Evolutionary conservation across 768 basidiomycete species (phyloP).

Genomic region (Tricholomella constricta): DNA sequence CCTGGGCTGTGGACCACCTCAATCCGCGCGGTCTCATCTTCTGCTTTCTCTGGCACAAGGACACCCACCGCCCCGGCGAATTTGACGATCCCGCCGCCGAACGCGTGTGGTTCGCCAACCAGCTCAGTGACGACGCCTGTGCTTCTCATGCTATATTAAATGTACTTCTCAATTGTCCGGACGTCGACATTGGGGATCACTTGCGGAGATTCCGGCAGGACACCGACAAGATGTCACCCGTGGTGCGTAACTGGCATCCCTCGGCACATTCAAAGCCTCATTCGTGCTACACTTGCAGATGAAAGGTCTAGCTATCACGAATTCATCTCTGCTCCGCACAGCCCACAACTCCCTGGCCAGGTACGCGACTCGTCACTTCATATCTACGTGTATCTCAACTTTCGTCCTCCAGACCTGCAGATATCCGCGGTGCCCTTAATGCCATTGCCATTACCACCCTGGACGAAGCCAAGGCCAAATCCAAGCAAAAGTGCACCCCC

Average conservation of each 20-base stretch:
- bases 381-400: conserved; percentile 2
- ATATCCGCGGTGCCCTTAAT: conserved; percentile 55
- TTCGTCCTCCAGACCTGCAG: conserved; percentile 46
- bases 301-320: conserved; percentile 64
- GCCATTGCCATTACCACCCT: conserved; percentile 47
- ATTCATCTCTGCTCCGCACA: conserved; percentile 52
- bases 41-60: conserved; percentile 61
- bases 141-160: conserved; percentile 65
- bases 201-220: conserved; percentile 48
- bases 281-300: conserved; percentile 43
- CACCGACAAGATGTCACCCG: conserved; percentile 57
- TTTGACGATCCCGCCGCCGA: conserved; percentile 57
- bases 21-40: conserved; percentile 61
- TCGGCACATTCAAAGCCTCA: conserved; percentile 3
- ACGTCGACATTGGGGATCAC: conserved; percentile 48
- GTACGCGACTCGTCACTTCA: conserved; percentile 32
- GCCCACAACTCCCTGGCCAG: conserved; percentile 63
- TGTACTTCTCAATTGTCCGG: conserved; percentile 57
- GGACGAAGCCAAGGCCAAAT: conserved; percentile 40
- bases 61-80: conserved; percentile 44
- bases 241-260: conserved; percentile 40
- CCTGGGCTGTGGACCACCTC: conserved; percentile 63
- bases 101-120: conserved; percentile 68
- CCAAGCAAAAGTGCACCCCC: conserved; percentile 14
- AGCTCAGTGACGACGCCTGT: conserved; percentile 67